Base-by-base conservation (phyloP, 805 yeast species). In the Komagataella pastoris region DNA sequence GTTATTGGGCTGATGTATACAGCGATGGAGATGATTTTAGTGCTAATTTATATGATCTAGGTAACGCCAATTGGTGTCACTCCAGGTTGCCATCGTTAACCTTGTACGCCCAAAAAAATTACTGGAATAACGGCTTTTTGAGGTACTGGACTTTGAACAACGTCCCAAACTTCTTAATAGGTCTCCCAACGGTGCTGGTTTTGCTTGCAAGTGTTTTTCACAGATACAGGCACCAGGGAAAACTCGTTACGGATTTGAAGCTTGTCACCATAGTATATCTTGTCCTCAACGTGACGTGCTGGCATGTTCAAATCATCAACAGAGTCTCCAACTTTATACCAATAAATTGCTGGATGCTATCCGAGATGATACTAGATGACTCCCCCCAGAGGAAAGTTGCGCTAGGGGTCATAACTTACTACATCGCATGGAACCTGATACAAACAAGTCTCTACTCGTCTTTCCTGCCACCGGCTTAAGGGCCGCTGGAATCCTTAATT, bases 381-480 rank as follows among this genome's bases (percentile, higher is more conserved):
- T 30, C 59, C 54, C 54, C 59, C 7, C 8, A 36, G 47, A 54
- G 59, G 54, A 49, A 54, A 54, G 43, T 75, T 74, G 1, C 63
- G 64, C 23, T 30, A 17, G 43, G 40, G 17, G 57, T 60, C 17
- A 61, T 77, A 1, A 57, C 66, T 6, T 85, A 79, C 69, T 67
- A 79, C 58, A 56, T 80, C 5, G 57, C 75, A 0, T 90, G 96
- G 95, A 71, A 69, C 19, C 62, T 81, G 5, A 58, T 81, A 2
- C 97, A 90, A 65, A 76, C 90, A 0, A 75, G 79, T 1, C 67
- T 90, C 50, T 90, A 79, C 67, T 87, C 84, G 6, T 82, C 82
- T n/a, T 90, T 87, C 61, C 70, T 90, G 47, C 98, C 97, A 2
- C 98, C 98, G 3, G 98, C 98, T n/a, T 88, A 49, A 14, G 47